A percentile compares a stretch with the other conserved stretches of the same genome.
Conservation (phyloP, 192 early-diverging fungal genomes). For the Coemansia sp. region DNA sequence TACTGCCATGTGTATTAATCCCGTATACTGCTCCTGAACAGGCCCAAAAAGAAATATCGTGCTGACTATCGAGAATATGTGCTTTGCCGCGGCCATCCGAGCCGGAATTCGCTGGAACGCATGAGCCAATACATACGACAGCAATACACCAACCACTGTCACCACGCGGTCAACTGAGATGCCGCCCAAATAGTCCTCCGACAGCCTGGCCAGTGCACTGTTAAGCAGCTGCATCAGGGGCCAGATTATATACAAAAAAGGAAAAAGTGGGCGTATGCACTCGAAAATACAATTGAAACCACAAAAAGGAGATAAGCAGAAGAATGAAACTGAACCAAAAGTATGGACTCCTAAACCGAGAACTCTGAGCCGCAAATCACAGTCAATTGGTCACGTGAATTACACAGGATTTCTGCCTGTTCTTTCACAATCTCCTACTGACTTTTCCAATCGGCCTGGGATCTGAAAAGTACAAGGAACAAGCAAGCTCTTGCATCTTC, state of each 20-base stretch:
- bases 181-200: conserved; percentile 48
- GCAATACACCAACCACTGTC: conserved; percentile 55
- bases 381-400: no score
- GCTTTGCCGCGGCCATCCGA: conserved; percentile 43
- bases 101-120: conserved; percentile 60
- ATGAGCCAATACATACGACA: conserved; percentile 60
- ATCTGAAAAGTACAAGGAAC: not conserved
- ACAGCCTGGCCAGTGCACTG: conserved; percentile 23
- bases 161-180: conserved; percentile 62
- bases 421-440: not conserved
- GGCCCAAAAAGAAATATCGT: conserved; percentile 57
- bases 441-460: not conserved
- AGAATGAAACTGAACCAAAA: not conserved
- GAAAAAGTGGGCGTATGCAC: not conserved
- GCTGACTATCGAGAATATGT: conserved; percentile 60
- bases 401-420: no score
- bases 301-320: not conserved
- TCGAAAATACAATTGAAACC: no score
- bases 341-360: not conserved
- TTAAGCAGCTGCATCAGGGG: conserved; percentile 30
- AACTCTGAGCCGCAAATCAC: no score
- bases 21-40: conserved; percentile 60
- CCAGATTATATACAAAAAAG: not conserved
- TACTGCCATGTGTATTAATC: conserved; percentile 57
- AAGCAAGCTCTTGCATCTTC: not conserved